phyloP scores from a whole-genome alignment of 306 rosid genomes.

The Arachis stenosperma region DNA sequence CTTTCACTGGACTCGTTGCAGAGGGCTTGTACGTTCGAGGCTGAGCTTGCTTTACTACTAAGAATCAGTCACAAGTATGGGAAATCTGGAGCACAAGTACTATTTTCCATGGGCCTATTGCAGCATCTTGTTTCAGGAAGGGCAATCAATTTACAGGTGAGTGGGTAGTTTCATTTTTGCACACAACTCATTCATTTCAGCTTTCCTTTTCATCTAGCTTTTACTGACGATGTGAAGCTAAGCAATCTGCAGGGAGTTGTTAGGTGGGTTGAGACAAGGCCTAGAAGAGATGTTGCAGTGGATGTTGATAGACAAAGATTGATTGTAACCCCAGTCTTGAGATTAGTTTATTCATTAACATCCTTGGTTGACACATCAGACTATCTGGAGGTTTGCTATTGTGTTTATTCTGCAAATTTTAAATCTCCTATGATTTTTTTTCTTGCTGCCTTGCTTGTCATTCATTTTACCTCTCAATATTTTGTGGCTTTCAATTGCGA shows the following conservation, averaged over 20 bases:
- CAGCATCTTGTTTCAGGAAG: conserved; percentile 85
- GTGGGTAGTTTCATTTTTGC: conserved; percentile 27
- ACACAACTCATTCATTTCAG: background rate
- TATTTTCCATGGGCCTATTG: conserved; percentile 79
- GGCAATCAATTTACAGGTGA: conserved; percentile 70
- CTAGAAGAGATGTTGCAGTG: conserved; percentile 60
- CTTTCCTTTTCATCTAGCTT: conserved; percentile 11
- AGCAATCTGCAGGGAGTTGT: conserved; percentile 68
- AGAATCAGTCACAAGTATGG: conserved; percentile 89
- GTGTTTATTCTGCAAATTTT: conserved; percentile 4
- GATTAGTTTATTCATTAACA: conserved; percentile 82
- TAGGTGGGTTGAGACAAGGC: conserved; percentile 67
- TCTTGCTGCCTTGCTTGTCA: conserved; percentile 13
- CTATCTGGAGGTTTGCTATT: conserved; percentile 78
- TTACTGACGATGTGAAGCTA: conserved; percentile 18
- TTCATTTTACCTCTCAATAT: conserved; percentile 8
- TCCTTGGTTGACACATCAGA: conserved; percentile 85
- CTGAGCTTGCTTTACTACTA: conserved; percentile 80
- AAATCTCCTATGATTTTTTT: conserved; percentile 1
- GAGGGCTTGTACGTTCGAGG: conserved; percentile 86
- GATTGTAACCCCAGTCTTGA: conserved; percentile 72
- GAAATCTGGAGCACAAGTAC: conserved; percentile 89
- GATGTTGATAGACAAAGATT: conserved; percentile 74
- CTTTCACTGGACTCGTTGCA: conserved; percentile 77
- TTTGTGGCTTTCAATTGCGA: conserved; percentile 25